Base-by-base conservation (phyloP, 2,329 filamentous ascomycete genomes). In the Thelonectria rubi region DNA sequence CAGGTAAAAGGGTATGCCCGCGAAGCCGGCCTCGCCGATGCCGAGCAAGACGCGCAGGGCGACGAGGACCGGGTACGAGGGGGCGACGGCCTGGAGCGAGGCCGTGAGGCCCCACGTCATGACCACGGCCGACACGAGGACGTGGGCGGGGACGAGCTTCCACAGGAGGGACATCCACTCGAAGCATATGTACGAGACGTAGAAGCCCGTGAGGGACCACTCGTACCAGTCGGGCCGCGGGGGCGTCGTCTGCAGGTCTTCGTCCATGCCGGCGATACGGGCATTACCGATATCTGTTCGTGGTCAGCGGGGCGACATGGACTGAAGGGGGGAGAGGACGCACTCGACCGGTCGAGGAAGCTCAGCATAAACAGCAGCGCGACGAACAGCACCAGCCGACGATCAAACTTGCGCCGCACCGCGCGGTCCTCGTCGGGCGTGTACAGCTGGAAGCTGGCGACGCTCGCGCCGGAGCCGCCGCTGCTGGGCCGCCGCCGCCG, bases 311-410 rank as follows among this genome's bases (percentile, higher is more conserved):
- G n/a, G 42, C 7, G 21, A 18, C 26, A 42, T 11, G 40, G 40
- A 20, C 21, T 2, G 15, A 11, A 11, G 20, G 14, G 18, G n/a
- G 18, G 20, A 39, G n/a, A n/a, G n/a, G n/a, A 79, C 83, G 64
- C 80, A 93, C 92, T 97, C 17, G 91, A 94, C 67, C 93, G 85
- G 76, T 97, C 93, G 66, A 97, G 78, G 74, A 97, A 97, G 65
- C 89, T 91, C 64, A 97, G 81, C 82, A 96, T 85, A 74, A 95
- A 97, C 12, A 97, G 82, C 60, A 94, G 75, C 11, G 92, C 91
- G 65, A 97, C 84, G 73, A 97, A 96, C 1, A 91, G 75, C 6
- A 97, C 92, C 55, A 97, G 83, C 65, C 84, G 86, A 58, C 86
- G 82, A 75, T 97, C 93, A 68, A 97, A 87, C 78, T 91, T 93